These are phyloP conservation scores for Tagetes erecta DNA, from an alignment of 129 eudicot genomes.

Conservation along the genomic window DNA sequence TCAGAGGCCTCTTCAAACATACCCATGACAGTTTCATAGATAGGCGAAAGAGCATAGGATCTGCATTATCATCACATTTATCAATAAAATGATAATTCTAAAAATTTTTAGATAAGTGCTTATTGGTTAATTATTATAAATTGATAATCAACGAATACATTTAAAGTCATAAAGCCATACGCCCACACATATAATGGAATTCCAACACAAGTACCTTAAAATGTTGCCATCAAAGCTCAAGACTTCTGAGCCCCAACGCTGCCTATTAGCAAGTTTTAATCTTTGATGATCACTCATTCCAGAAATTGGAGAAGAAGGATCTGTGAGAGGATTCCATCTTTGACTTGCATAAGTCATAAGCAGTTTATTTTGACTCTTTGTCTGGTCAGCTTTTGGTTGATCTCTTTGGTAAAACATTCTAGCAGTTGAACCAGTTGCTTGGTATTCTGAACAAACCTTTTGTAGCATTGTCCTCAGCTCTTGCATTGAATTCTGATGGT, in stretches of 20 bases:
- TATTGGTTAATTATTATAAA: not conserved
- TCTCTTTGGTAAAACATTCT: constrained; percentile 88
- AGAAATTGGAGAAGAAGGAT: constrained; percentile 95
- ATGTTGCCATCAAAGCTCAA: constrained; percentile 96
- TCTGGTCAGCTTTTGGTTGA: constrained; percentile 50
- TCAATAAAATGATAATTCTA: not conserved
- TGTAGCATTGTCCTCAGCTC: constrained; percentile 69
- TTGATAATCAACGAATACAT: not conserved
- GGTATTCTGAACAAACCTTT: constrained; percentile 75
- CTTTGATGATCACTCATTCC: constrained; percentile 77
- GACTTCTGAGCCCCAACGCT: constrained; percentile 83
- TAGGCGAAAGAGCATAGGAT: constrained; percentile 81
- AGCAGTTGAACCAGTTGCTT: constrained; percentile 90
- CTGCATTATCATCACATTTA: constrained; percentile 36
- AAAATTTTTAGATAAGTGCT: not conserved
- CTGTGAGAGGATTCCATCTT: constrained; percentile 87
- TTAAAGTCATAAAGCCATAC: not conserved
- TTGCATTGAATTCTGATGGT: constrained; percentile 94
- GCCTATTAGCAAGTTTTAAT: constrained; percentile 69
- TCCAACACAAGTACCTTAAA: constrained; percentile 51
- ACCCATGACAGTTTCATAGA: constrained; percentile 72
- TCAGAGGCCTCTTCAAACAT: constrained; percentile 65
- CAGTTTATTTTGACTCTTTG: constrained; percentile 45
- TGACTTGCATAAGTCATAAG: constrained; percentile 95
- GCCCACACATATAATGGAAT: not conserved